Conservation (phyloP, 305 asterid species). For the Fraxinus angustifolia region DNA sequence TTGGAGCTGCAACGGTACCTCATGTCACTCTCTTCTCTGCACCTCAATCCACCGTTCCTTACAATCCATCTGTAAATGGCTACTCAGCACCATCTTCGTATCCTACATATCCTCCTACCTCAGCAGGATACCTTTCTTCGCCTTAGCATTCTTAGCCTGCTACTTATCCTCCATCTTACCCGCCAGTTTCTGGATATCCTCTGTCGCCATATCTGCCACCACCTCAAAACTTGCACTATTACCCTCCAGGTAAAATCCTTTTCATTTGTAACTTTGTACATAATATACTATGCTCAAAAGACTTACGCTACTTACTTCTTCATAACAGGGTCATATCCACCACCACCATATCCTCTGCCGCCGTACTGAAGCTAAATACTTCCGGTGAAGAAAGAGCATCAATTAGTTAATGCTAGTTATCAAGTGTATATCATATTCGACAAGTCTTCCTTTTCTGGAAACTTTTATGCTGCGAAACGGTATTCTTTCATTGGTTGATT, state of each 20-base stretch:
- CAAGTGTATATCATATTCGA: constrained; percentile 1
- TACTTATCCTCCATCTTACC: constrained; percentile 19
- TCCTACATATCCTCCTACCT: constrained; percentile 45
- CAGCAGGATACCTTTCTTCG: constrained; percentile 38
- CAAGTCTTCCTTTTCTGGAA: background rate
- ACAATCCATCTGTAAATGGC: constrained; percentile 29
- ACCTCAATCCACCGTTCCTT: constrained; percentile 40
- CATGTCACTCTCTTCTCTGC: constrained; percentile 43
- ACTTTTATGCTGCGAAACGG: background rate
- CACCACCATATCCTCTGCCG: constrained; percentile 61
- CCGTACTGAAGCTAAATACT: constrained; percentile 44
- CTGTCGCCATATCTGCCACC: constrained; percentile 58
- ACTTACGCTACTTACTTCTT: constrained; percentile 10
- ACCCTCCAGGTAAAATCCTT: constrained; percentile 56
- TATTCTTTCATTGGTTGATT: background rate
- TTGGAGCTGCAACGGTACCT: constrained; percentile 25
- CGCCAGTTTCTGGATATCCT: constrained; percentile 27
- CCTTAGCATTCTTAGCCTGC: background rate
- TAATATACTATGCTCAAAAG: background rate
- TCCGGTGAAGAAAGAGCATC: background rate
- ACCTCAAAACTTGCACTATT: constrained; percentile 39
- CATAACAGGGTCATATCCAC: constrained; percentile 62
- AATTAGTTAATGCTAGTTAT: background rate
- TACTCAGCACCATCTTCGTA: constrained; percentile 37
- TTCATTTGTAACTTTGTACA: background rate